Evolutionary conservation across 345 rosid species (phyloP), one percentile per base, ranked within the genome.

Genomic region (Lepidium africanum): DNA sequence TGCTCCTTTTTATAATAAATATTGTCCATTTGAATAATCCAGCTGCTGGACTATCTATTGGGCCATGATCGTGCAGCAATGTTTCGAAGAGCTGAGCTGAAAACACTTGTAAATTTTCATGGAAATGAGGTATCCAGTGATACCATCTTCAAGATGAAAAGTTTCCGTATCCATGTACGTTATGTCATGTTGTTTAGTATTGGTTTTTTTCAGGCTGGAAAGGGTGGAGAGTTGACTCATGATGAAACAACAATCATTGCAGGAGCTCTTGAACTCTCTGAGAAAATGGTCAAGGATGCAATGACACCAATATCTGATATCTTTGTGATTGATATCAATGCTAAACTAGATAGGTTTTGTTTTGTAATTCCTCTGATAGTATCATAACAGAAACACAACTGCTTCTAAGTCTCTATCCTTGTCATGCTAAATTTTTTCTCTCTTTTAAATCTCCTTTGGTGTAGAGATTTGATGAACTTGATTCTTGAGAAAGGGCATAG

Each of bases 201-300:
- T 0, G 11, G n/a, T 43, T 41, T 69, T 58, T 72, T 49, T 51
- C 77, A 91, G 99, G 99, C 99, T 54, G 99, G 99, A 45, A 94
- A 94, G 74, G 99, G 99, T 55, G 99, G 99, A 55, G 99, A 94
- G 74, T 61, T 94, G 75, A 91, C 99, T 0, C 99, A 85, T 80
- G 99, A 94, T 17, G 99, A 94, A 77, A 94, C 99, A 3, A 94
- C 99, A 25, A 94, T 94, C 61, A 94, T 94, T 71, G 97, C 97
- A 25, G 99, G 99, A 77, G 99, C 99, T 57, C 99, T 94, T 66
- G 96, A 86, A 76, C 96, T 94, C 33, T 55, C 82, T 5, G 96
- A 86, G 82, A 91, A 94, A 78, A 85, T 88, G 50, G 97, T 90
- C 59, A 73, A 84, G 46, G 82, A 89, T 82, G 96, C 97, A 67